Conservation (phyloP, 371 early-diverging fungal species). For the Mucor lusitanicus region DNA sequence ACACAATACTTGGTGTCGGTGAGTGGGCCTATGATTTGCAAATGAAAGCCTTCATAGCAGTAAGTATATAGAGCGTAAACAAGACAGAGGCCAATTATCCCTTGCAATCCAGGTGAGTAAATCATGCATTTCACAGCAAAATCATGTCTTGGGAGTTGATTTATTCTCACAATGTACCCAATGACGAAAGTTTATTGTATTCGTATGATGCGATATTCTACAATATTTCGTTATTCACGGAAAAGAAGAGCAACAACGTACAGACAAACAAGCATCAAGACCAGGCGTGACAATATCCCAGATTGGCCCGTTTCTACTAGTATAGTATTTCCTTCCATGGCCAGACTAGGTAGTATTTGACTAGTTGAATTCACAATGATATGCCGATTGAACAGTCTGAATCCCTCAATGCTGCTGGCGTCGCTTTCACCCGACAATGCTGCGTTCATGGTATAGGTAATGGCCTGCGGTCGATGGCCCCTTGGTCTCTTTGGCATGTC, state of each 20-base stretch:
- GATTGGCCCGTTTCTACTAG: not conserved
- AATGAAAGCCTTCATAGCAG: not conserved
- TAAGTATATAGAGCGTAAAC: not conserved
- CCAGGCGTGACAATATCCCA: not conserved
- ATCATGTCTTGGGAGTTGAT: not conserved
- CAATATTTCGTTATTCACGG: slow-evolving; percentile 3
- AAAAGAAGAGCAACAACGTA: slow-evolving; percentile 1
- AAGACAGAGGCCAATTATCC: not conserved
- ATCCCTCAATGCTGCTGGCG: not conserved
- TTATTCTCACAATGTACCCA: not conserved
- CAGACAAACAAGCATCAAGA: not conserved
- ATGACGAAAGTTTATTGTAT: not conserved
- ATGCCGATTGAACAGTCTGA: not conserved
- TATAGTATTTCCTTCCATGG: not conserved
- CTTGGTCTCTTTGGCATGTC: not conserved
- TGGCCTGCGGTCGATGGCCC: not conserved
- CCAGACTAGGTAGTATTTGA: not conserved
- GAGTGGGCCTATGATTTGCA: not conserved
- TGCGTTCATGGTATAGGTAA: not conserved
- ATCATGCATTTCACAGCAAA: not conserved
- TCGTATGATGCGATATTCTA: slow-evolving; percentile 6
- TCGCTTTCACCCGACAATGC: not conserved
- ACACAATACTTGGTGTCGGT: not conserved
- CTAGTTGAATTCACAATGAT: not conserved
- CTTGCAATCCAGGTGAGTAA: slow-evolving; percentile 1